phyloP scores from a whole-genome alignment of 208 protist genomes.

The Plasmodiophora brassicae region DNA sequence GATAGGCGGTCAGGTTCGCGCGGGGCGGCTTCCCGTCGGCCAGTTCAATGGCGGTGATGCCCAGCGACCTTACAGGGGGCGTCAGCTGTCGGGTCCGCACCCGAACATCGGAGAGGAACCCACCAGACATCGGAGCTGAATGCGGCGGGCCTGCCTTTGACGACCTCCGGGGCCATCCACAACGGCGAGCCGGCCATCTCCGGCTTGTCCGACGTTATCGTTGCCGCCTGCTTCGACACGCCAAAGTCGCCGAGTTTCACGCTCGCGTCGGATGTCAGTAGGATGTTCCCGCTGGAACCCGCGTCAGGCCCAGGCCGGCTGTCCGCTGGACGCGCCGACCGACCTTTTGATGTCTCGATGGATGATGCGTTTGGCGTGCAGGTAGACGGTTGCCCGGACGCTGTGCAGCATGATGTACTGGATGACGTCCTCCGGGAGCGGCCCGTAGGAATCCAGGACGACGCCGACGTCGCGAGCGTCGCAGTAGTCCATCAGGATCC shows the following conservation, averaged over 20 bases:
- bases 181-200: constrained; percentile 40
- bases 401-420: constrained; percentile 24
- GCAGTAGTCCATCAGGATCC: constrained; percentile 37
- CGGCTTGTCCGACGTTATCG: not conserved
- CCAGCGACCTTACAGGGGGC: too few species aligned
- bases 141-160: constrained; percentile 5
- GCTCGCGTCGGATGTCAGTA: not conserved
- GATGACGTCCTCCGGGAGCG: not conserved
- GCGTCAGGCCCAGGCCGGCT: too few species aligned
- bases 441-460: not conserved
- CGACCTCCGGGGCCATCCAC: constrained; percentile 44
- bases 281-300: constrained; percentile 21
- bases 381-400: not conserved
- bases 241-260: constrained; percentile 23
- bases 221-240: not conserved
- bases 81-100: too few species aligned
- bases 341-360: constrained; percentile 45
- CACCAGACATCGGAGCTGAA: constrained; percentile 41
- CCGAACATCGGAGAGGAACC: too few species aligned
- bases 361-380: constrained; percentile 40
- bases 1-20: not conserved
- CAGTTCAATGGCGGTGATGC: constrained; percentile 44
- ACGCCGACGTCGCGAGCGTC: not conserved
- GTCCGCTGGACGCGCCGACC: too few species aligned
- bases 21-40: constrained; percentile 36